Conservation (phyloP, 2,329 filamentous ascomycete species). For the Cordyceps militaris region DNA sequence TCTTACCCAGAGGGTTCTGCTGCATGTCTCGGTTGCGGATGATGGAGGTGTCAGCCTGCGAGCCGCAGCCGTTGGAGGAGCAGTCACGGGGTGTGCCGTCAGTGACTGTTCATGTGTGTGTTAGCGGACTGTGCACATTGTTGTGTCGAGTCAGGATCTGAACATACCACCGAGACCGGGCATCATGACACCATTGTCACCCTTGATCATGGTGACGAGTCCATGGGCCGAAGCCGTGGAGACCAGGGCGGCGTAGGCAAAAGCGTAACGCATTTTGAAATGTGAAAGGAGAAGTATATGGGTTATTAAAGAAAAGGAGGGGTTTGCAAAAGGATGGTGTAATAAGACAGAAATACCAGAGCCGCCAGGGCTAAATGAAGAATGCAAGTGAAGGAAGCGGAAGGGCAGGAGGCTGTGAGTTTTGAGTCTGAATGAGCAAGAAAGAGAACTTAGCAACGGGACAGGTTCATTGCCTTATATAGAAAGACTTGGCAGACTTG, state of each 20-base stretch:
- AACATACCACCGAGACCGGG: conserved; percentile 41
- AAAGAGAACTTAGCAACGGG: neutral
- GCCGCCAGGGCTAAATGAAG: conserved; percentile 11
- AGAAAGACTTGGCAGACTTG: neutral
- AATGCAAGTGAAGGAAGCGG: neutral
- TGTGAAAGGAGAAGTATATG: neutral
- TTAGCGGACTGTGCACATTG: conserved; percentile 2
- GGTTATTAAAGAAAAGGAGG: neutral
- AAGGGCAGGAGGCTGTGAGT: neutral
- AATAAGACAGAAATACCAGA: conserved; percentile 10
- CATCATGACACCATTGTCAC: conserved; percentile 57
- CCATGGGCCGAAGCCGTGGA: conserved; percentile 51
- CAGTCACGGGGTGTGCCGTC: conserved; percentile 65
- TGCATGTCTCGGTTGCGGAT: conserved; percentile 55
- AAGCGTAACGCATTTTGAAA: conserved; percentile 25
- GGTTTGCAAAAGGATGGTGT: neutral
- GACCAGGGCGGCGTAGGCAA: conserved; percentile 28
- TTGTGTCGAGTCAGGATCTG: neutral
- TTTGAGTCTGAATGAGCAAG: conserved; percentile 6
- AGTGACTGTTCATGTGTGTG: conserved; percentile 32
- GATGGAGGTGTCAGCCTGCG: conserved; percentile 65
- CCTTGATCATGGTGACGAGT: conserved; percentile 47
- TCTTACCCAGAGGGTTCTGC: conserved; percentile 55
- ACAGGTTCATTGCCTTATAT: neutral
- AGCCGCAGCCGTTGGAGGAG: conserved; percentile 51